Conservation (phyloP, 1,284 basidiomycete genomes). For the Tilletiaria anomala region DNA sequence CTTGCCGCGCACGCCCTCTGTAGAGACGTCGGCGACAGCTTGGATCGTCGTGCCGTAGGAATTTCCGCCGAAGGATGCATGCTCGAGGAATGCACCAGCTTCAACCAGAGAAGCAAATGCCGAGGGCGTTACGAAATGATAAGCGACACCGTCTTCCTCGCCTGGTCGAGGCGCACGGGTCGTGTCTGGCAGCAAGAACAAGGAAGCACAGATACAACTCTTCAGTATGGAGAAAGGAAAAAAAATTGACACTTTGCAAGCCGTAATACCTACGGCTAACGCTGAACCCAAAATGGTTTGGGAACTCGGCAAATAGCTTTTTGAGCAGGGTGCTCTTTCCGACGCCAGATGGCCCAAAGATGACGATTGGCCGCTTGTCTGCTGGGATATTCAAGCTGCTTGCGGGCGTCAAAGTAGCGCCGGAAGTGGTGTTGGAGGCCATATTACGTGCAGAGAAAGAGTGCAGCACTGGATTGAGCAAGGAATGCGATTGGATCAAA, state of each 20-base stretch:
- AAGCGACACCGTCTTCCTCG: conserved; percentile 58
- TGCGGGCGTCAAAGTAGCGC: too few relatives aligned
- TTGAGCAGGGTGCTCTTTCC: conserved; percentile 86
- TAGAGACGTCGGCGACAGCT: conserved; percentile 47
- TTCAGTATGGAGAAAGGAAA: neutral
- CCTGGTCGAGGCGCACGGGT: conserved; percentile 72
- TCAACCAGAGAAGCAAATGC: conserved; percentile 46
- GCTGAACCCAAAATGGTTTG: conserved; percentile 71
- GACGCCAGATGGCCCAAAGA: conserved; percentile 75
- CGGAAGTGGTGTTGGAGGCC: too few relatives aligned
- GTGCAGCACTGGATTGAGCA: too few relatives aligned
- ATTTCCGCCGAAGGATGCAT: conserved; percentile 73
- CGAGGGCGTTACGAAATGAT: conserved; percentile 48
- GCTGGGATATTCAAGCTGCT: too few relatives aligned
- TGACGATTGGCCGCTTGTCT: conserved; percentile 54
- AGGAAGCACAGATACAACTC: neutral
- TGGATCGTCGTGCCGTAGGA: conserved; percentile 75
- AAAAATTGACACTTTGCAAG: neutral
- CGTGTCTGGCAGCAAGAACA: conserved; percentile 56
- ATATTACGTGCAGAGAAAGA: too few relatives aligned
- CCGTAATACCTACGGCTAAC: conserved; percentile 72
- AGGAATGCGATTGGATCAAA: too few relatives aligned
- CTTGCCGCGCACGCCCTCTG: conserved; percentile 40
- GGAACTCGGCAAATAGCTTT: conserved; percentile 66
- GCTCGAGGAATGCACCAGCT: conserved; percentile 49